Percentiles rank a stretch among this genome's conserved stretches.
These are phyloP conservation scores for Solanum hybrid DNA, from an alignment of 305 asterid species.

Conservation along the genomic window DNA sequence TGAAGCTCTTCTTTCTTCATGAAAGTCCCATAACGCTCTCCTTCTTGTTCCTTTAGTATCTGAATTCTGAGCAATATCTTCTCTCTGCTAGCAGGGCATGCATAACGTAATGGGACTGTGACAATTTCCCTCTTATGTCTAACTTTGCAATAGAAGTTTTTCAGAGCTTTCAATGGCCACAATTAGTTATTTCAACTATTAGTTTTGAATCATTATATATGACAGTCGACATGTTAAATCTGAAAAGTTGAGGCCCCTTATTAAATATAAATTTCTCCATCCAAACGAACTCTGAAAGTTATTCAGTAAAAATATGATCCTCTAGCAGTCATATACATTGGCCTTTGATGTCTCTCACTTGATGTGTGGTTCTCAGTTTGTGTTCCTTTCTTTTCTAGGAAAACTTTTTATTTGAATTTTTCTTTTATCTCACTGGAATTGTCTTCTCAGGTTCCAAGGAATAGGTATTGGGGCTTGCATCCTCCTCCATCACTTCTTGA, in stretches of 20 bases:
- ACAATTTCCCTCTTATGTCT: not conserved
- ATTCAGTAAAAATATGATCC: not conserved
- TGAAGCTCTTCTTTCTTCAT: not conserved
- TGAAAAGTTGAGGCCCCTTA: not conserved
- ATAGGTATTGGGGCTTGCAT: constrained; percentile 97
- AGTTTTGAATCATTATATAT: not conserved
- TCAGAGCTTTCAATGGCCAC: not conserved
- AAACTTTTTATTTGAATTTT: not conserved
- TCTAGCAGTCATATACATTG: not conserved
- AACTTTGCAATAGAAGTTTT: not conserved
- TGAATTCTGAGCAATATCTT: not conserved
- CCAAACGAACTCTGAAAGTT: not conserved
- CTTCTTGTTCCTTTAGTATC: not conserved
- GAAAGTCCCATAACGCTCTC: not conserved
- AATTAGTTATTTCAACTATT: not conserved
- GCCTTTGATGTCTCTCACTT: not conserved
- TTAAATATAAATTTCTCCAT: not conserved
- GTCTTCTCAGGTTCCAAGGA: constrained; percentile 73
- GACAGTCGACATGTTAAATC: not conserved
- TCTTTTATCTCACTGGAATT: constrained; percentile 7
- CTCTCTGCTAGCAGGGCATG: not conserved
- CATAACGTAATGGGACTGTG: not conserved
- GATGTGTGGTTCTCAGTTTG: not conserved
- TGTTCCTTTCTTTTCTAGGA: not conserved
- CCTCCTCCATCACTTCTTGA: constrained; percentile 80